Percentiles rank a stretch among this genome's conserved stretches.
phyloP scores from a whole-genome alignment of 169 alveolate genomes.

The Plasmodium coatneyi region DNA sequence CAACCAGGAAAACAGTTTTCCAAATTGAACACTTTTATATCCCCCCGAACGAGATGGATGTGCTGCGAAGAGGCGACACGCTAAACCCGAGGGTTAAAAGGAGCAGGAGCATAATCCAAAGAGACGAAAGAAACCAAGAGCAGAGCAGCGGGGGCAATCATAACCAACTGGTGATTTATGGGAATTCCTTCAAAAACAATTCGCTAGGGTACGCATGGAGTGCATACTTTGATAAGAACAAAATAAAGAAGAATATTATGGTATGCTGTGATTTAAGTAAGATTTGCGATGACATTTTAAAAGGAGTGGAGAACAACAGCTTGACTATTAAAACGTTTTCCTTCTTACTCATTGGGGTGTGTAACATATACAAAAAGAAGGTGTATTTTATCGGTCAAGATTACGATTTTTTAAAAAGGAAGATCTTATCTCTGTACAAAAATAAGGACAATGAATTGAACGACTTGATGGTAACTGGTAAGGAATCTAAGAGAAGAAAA shows the following conservation, averaged over 20 bases:
- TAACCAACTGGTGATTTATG: conserved; percentile 50
- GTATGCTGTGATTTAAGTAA: conserved; percentile 71
- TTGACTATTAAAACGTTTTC: conserved; percentile 70
- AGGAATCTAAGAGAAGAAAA: conserved; percentile 50
- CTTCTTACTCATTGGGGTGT: conserved; percentile 67
- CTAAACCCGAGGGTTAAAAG: conserved; percentile 55
- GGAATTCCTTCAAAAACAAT: conserved; percentile 43
- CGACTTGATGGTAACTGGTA: conserved; percentile 16
- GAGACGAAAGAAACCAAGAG: conserved; percentile 40
- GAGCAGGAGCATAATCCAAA: conserved; percentile 59
- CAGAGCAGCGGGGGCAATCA: background rate
- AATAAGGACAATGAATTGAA: conserved; percentile 55
- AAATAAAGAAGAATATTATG: conserved; percentile 71
- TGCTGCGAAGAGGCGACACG: conserved; percentile 14
- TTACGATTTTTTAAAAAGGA: conserved; percentile 73
- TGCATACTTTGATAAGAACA: conserved; percentile 74
- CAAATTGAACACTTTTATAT: background rate
- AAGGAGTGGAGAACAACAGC: conserved; percentile 68
- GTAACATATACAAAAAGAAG: conserved; percentile 70
- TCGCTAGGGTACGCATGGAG: conserved; percentile 74
- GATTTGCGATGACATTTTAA: conserved; percentile 52
- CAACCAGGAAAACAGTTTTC: background rate
- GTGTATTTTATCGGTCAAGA: conserved; percentile 73
- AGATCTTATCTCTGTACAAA: conserved; percentile 55
- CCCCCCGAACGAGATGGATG: conserved; percentile 54